Conservation (phyloP, 1,284 basidiomycete species). For the Tremellales sp. region DNA sequence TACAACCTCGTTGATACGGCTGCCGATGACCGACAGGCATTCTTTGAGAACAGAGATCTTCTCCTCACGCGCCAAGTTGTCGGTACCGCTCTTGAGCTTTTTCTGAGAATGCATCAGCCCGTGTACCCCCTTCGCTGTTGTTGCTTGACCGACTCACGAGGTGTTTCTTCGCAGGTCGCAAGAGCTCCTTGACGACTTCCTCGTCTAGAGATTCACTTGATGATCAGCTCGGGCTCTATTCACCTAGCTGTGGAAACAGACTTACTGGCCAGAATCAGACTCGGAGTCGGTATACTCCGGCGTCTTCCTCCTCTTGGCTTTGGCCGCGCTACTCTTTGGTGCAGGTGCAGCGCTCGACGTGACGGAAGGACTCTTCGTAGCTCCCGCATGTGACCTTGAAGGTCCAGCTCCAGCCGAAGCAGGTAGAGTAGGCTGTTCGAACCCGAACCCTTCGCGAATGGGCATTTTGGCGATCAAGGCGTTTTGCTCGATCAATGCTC, state of each 20-base stretch:
- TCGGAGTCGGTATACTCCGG: slow-evolving; percentile 87
- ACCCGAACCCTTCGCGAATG: slow-evolving; percentile 42
- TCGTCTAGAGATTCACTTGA: slow-evolving; percentile 95
- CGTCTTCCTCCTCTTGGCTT: slow-evolving; percentile 79
- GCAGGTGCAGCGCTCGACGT: slow-evolving; percentile 5
- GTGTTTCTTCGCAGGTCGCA: slow-evolving; percentile 95
- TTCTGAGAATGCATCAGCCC: slow-evolving; percentile 59
- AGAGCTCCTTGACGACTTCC: slow-evolving; percentile 84
- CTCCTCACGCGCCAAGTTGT: slow-evolving; percentile 86
- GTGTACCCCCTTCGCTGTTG: not conserved
- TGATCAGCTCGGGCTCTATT: slow-evolving; percentile 14
- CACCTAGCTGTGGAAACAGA: slow-evolving; percentile 13
- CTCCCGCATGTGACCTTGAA: not conserved
- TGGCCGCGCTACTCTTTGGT: slow-evolving; percentile 37
- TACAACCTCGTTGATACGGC: slow-evolving; percentile 82
- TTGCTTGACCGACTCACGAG: slow-evolving; percentile 58
- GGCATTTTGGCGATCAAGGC: slow-evolving; percentile 55
- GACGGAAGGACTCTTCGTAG: slow-evolving; percentile 13
- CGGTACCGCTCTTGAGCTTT: slow-evolving; percentile 87
- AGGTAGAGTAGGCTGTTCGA: slow-evolving; percentile 32
- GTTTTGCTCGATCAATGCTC: slow-evolving; percentile 55
- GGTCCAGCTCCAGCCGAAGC: slow-evolving; percentile 14
- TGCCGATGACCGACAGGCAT: slow-evolving; percentile 88
- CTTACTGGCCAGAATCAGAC: slow-evolving; percentile 69
- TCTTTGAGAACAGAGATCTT: slow-evolving; percentile 95